Conservation (phyloP, 805 yeast species). For the Suhomyces sp. region DNA sequence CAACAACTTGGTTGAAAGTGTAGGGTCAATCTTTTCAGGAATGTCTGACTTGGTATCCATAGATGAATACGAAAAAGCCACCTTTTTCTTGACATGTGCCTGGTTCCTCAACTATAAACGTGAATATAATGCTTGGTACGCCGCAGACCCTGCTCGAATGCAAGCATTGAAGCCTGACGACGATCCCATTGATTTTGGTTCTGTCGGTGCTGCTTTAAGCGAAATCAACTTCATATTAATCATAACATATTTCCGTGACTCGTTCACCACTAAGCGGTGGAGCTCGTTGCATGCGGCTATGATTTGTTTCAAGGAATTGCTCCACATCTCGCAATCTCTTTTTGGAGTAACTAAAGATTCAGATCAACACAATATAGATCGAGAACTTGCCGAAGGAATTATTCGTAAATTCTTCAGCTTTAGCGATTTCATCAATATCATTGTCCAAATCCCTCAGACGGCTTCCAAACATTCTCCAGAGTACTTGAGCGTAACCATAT, state of each 20-base stretch:
- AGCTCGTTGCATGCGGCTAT: constrained; percentile 67
- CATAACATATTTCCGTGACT: constrained; percentile 42
- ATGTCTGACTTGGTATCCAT: constrained; percentile 27
- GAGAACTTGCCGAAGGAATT: constrained; percentile 52
- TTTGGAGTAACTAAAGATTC: constrained; percentile 25
- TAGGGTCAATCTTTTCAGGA: constrained; percentile 44
- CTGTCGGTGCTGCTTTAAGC: constrained; percentile 55
- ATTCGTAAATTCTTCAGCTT: constrained; percentile 69
- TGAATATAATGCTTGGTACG: constrained; percentile 13
- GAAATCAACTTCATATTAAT: constrained; percentile 59
- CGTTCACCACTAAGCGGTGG: constrained; percentile 45
- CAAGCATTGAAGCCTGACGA: constrained; percentile 11
- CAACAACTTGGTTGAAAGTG: constrained; percentile 56
- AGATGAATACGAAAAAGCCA: constrained; percentile 38
- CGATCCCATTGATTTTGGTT: constrained; percentile 35
- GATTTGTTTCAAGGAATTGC: constrained; percentile 61
- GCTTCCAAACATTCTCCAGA: constrained; percentile 63
- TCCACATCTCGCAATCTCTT: constrained; percentile 47
- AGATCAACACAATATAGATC: constrained; percentile 29
- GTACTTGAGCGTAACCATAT: constrained; percentile 58
- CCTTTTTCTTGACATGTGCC: constrained; percentile 55
- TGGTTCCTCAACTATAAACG: constrained; percentile 79
- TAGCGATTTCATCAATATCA: constrained; percentile 51
- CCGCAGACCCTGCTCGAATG: background rate
- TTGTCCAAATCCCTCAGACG: constrained; percentile 58